Conservation (phyloP, 1,284 basidiomycete genomes). For the Leccinum pseudoinsigne region DNA sequence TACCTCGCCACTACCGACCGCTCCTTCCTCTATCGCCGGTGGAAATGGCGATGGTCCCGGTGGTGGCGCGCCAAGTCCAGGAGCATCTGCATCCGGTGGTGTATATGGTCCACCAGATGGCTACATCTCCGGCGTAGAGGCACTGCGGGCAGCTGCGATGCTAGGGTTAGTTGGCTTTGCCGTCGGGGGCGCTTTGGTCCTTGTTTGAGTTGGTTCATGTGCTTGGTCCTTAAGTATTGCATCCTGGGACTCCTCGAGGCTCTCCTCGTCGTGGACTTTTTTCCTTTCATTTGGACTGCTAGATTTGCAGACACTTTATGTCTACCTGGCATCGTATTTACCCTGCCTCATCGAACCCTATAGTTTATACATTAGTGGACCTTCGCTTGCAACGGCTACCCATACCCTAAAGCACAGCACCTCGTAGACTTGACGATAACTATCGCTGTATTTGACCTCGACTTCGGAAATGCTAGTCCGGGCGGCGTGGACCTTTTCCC, state of each 20-base stretch:
- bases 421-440: slow-evolving; percentile 16
- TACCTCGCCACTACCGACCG: slow-evolving; percentile 51
- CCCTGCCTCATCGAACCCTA: slow-evolving; percentile 27
- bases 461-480: slow-evolving; percentile 6
- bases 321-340: slow-evolving; percentile 22
- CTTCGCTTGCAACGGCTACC: slow-evolving; percentile 13
- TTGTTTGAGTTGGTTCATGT: slow-evolving; percentile 36
- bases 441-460: not conserved
- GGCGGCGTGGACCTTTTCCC: not conserved
- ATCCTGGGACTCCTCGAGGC: slow-evolving; percentile 12
- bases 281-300: slow-evolving; percentile 22
- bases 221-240: slow-evolving; percentile 9
- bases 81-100: slow-evolving; percentile 36
- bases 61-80: slow-evolving; percentile 53
- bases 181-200: slow-evolving; percentile 48
- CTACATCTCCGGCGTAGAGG: slow-evolving; percentile 58
- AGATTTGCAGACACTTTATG: slow-evolving; percentile 22
- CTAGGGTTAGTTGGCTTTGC: slow-evolving; percentile 41
- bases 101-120: slow-evolving; percentile 62
- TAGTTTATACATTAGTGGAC: slow-evolving; percentile 28
- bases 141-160: slow-evolving; percentile 36
- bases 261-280: slow-evolving; percentile 14
- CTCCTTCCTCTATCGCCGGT: slow-evolving; percentile 50
- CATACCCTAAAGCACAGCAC: slow-evolving; percentile 26
- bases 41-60: slow-evolving; percentile 43